Conservation (phyloP, 192 early-diverging fungal genomes). For the Spizellomyces sp. region DNA sequence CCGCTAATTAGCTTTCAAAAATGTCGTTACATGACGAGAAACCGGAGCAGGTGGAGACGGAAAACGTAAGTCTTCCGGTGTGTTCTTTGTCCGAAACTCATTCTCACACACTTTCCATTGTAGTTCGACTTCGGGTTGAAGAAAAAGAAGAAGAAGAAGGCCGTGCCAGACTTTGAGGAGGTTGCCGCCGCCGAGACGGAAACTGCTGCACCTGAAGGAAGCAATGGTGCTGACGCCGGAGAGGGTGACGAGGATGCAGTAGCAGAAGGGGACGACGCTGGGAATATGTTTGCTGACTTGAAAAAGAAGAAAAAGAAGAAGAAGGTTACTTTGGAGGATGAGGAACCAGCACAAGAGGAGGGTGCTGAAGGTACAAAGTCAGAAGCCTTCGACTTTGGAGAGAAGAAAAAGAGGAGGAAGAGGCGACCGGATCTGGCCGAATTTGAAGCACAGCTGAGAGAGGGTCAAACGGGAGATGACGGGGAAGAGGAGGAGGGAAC, state of each 20-base stretch:
- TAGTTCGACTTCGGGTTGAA: constrained; percentile 33
- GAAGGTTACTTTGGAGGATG: constrained; percentile 45
- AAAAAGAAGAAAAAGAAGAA: constrained; percentile 91
- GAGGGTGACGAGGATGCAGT: neutral
- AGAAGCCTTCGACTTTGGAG: constrained; percentile 64
- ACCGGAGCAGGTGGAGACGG: neutral
- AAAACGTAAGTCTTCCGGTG: neutral
- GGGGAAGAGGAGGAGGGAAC: constrained; percentile 28
- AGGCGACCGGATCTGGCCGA: constrained; percentile 77
- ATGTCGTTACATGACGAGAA: constrained; percentile 8
- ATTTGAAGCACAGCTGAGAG: constrained; percentile 63
- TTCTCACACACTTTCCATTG: no score
- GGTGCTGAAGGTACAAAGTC: constrained; percentile 36
- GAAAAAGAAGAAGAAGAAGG: constrained; percentile 48
- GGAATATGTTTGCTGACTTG: constrained; percentile 70
- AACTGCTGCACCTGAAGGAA: constrained; percentile 11
- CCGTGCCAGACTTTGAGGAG: constrained; percentile 28
- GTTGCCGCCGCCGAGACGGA: constrained; percentile 3
- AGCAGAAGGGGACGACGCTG: constrained; percentile 30
- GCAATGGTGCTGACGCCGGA: neutral
- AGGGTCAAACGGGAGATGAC: constrained; percentile 30
- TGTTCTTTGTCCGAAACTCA: neutral
- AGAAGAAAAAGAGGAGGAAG: constrained; percentile 81
- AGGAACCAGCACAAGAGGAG: neutral
- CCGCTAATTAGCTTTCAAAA: neutral